phyloP scores from a whole-genome alignment of 371 early-diverging fungal genomes.

The Dipsacomyces acuminosporus region DNA sequence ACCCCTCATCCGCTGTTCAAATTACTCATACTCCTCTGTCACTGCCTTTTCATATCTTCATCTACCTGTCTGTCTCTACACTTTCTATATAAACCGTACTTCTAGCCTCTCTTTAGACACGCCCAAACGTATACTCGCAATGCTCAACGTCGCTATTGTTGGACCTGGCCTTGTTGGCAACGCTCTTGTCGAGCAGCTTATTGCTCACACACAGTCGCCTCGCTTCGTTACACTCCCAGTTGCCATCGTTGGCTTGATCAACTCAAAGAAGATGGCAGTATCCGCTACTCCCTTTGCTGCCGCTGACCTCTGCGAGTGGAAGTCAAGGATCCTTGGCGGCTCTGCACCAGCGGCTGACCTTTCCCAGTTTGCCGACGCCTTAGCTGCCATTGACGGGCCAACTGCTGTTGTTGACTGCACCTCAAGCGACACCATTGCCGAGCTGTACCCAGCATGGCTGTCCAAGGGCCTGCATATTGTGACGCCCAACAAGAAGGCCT shows the following conservation, averaged over 20 bases:
- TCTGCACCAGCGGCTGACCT: constrained; percentile 32
- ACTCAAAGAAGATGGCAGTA: constrained; percentile 63
- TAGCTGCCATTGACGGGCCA: constrained; percentile 41
- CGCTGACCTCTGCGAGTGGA: constrained; percentile 42
- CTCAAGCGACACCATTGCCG: constrained; percentile 71
- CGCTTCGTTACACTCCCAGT: constrained; percentile 48
- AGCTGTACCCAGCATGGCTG: constrained; percentile 78
- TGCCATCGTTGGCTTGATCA: constrained; percentile 58
- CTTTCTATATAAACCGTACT: background rate
- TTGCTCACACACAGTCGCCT: constrained; percentile 49
- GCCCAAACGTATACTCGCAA: constrained; percentile 3
- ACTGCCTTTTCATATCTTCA: background rate
- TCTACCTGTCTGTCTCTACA: background rate
- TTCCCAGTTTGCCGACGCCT: constrained; percentile 15
- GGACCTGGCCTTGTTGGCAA: constrained; percentile 93
- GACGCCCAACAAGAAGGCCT: constrained; percentile 98
- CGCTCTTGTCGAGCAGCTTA: constrained; percentile 74
- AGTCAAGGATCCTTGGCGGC: constrained; percentile 29
- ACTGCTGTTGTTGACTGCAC: constrained; percentile 90
- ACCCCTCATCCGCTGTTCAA: too few relatives aligned
- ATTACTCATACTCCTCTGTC: background rate
- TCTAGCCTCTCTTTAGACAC: background rate
- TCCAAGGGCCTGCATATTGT: constrained; percentile 76
- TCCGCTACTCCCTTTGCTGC: constrained; percentile 45
- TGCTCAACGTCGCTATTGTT: constrained; percentile 76